Base-by-base conservation (phyloP, 2,329 filamentous ascomycete genomes). In the Xylariaceae sp. region DNA sequence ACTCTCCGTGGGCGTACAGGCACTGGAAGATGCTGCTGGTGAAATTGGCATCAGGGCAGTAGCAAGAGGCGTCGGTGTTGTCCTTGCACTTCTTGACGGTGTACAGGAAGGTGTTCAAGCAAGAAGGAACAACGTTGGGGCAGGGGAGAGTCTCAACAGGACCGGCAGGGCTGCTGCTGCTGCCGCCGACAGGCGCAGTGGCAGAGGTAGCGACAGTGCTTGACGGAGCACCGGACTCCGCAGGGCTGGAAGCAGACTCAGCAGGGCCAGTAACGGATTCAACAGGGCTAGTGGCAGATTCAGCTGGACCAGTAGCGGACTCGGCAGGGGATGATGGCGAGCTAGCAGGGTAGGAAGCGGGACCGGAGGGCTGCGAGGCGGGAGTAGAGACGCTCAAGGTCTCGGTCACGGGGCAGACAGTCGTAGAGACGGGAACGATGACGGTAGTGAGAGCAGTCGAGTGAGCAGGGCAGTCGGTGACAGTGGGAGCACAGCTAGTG, bases 31-130 rank as follows among this genome's bases (percentile, higher is more conserved):
- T 86, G 70, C 87, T 88, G 73, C 86, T 80, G 70, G 92, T 89
- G 76, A 95, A 93, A 52, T 85, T 78, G 58, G 81, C 74, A 71
- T 89, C 83, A 65, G 90, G 89, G 86, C 93, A 98, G 88, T 90
- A 96, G 85, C 93, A 98, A 64, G 77, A 75, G 57, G 81, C 77
- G 70, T 96, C 91, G 43, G 89, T 88, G 86, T 96, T 96, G 78
- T 90, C 87, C 67, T 82, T 81, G 85, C 93, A 98, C 71, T 83
- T 79, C 71, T 83, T 79, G 48, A 89, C 83, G 59, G 81, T 76
- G 72, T 85, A 83, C 69, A 96, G 77, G 90, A 91, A 97, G 68
- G 92, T 96, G 84, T 93, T 95, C 77, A 98, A 79, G 81, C 93
- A 98, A 71, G 86, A 86, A 61, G 93, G 93, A 48, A 97, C 88